Evolutionary conservation across 164 flowering plant genomes (phyloP).

Genomic region (Tetracentron sinense): DNA sequence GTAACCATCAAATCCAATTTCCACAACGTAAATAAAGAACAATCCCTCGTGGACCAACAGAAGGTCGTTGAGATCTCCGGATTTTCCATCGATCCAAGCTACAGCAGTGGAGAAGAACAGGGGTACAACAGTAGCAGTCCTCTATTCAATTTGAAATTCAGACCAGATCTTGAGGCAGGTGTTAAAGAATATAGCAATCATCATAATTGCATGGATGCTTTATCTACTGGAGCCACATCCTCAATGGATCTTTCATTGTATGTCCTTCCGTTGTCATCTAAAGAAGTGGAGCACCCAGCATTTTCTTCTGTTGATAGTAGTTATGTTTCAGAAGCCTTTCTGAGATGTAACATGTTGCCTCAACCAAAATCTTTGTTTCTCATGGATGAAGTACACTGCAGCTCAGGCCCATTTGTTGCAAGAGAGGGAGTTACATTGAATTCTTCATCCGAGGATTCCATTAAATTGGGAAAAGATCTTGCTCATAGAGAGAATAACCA

Average conservation of each 20-base stretch:
- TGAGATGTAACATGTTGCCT: neutral
- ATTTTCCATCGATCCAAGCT: neutral
- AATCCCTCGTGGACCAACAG: neutral
- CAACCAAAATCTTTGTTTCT: slow-evolving; percentile 5
- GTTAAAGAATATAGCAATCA: neutral
- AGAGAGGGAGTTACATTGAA: too few species aligned
- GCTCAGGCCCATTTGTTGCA: slow-evolving; percentile 1
- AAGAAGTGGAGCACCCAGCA: slow-evolving; percentile 12
- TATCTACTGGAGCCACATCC: neutral
- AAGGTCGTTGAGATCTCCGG: too few species aligned
- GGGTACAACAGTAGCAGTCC: neutral
- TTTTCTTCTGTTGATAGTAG: slow-evolving; percentile 7
- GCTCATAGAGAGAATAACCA: slow-evolving; percentile 6
- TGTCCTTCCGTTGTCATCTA: slow-evolving; percentile 19
- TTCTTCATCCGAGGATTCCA: neutral
- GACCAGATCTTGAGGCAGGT: slow-evolving; percentile 2
- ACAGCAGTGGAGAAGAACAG: neutral
- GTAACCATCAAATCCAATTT: neutral
- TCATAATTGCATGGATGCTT: neutral
- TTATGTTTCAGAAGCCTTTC: slow-evolving; percentile 8
- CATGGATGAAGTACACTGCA: slow-evolving; percentile 12
- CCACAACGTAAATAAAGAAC: neutral
- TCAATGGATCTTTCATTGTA: slow-evolving; percentile 19
- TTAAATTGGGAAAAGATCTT: slow-evolving; percentile 9
- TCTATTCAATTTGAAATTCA: neutral